phyloP scores from a whole-genome alignment of 257 asterid genomes.

The Solanum pimpinellifolium region DNA sequence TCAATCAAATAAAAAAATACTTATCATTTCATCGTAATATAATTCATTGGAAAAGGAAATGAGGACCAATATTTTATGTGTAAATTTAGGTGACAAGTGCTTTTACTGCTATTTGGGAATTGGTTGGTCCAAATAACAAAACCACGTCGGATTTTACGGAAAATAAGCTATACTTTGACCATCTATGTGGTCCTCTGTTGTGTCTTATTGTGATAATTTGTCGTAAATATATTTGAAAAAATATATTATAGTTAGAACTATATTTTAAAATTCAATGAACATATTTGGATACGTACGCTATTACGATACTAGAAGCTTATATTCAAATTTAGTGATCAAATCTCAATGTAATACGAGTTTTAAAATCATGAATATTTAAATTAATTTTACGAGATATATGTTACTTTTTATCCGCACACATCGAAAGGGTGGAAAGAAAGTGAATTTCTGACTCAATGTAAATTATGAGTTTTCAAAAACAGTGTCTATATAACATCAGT shows the following conservation, averaged over 20 bases:
- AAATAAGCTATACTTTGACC: conserved; percentile 15
- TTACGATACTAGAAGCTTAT: no score
- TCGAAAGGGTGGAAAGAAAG: no score
- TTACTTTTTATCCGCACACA: no score
- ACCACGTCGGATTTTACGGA: conserved; percentile 16
- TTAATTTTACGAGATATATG: no score
- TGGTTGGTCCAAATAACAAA: background rate
- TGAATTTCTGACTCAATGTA: background rate
- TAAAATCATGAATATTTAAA: no score
- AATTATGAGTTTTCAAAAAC: background rate
- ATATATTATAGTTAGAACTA: background rate
- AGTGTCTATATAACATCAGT: background rate
- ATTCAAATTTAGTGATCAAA: accelerated
- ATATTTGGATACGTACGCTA: background rate
- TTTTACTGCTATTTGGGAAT: background rate
- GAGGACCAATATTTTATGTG: background rate
- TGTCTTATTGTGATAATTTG: background rate
- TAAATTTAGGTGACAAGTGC: background rate
- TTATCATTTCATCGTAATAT: background rate
- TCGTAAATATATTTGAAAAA: background rate
- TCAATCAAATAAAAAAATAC: accelerated
- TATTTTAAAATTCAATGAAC: background rate
- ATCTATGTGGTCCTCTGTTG: conserved; percentile 2
- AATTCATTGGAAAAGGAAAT: conserved; percentile 12
- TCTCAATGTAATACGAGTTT: background rate